A percentile compares a stretch with the other conserved stretches of the same genome.
phyloP scores from a whole-genome alignment of 2,329 filamentous ascomycete genomes.

The Torrubiellomyces zombiae region DNA sequence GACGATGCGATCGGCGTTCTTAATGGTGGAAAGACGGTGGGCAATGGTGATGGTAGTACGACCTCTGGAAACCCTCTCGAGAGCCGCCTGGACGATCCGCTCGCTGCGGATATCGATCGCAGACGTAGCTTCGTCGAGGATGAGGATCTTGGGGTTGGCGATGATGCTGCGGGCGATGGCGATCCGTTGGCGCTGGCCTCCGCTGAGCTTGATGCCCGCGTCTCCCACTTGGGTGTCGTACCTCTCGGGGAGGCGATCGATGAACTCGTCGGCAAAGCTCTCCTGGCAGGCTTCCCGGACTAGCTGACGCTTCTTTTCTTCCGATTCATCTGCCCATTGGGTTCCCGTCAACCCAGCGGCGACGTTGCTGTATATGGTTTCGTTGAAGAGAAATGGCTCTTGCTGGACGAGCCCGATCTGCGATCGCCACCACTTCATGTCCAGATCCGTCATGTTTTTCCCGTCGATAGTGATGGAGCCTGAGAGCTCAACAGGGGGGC shows the following conservation, averaged over 20 bases:
- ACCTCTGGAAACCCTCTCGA: slow-evolving; percentile 42
- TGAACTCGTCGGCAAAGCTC: slow-evolving; percentile 34
- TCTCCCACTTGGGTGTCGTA: slow-evolving; percentile 43
- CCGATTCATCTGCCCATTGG: slow-evolving; percentile 17
- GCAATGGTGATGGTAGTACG: slow-evolving; percentile 61
- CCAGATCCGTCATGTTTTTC: no score
- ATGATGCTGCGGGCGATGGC: slow-evolving; percentile 64
- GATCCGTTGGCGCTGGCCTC: slow-evolving; percentile 74
- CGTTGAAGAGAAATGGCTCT: slow-evolving; percentile 27
- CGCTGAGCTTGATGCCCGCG: slow-evolving; percentile 53
- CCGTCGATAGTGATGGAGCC: no score
- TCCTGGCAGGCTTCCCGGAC: slow-evolving; percentile 29
- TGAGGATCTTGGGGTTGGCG: slow-evolving; percentile 51
- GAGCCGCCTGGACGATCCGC: slow-evolving; percentile 45
- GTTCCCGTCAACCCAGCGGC: slow-evolving; percentile 29
- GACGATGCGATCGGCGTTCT: slow-evolving; percentile 61
- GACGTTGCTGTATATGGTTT: slow-evolving; percentile 38
- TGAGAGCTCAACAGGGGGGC: no score
- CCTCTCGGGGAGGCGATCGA: slow-evolving; percentile 26
- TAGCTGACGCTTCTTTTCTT: slow-evolving; percentile 24
- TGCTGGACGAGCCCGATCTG: slow-evolving; percentile 6
- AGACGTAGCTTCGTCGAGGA: slow-evolving; percentile 64
- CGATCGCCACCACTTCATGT: slow-evolving; percentile 1
- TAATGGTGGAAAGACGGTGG: slow-evolving; percentile 58
- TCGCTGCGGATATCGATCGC: slow-evolving; percentile 40